phyloP scores from a whole-genome alignment of 768 basidiomycete genomes.

The Phallus indusiatus region DNA sequence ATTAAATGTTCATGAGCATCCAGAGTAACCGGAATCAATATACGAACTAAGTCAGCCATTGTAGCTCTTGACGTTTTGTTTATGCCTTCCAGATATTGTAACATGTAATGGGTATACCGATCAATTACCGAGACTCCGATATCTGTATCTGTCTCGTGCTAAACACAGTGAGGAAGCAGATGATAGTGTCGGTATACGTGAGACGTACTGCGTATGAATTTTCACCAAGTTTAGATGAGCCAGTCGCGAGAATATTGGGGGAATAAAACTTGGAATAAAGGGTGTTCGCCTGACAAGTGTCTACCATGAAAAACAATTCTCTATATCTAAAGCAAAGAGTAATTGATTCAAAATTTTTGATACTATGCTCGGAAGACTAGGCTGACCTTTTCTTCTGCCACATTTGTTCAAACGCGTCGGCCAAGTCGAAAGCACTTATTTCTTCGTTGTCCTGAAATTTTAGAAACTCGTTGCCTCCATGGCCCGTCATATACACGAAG shows the following conservation, averaged over 20 bases:
- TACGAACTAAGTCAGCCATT: constrained; percentile 74
- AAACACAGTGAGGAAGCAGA: constrained; percentile 6
- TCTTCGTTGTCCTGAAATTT: constrained; percentile 99
- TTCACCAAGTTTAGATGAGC: constrained; percentile 74
- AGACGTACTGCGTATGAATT: constrained; percentile 83
- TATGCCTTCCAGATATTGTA: constrained; percentile 85
- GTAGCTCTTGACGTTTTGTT: constrained; percentile 81
- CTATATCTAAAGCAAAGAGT: constrained; percentile 56
- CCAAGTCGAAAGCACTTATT: constrained; percentile 93
- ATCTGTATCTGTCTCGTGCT: constrained; percentile 92
- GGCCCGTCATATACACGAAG: constrained; percentile 97
- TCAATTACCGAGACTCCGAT: constrained; percentile 96
- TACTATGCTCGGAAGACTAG: constrained; percentile 11
- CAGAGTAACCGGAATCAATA: background rate
- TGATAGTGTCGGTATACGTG: background rate
- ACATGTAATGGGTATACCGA: constrained; percentile 83
- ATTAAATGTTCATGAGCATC: background rate
- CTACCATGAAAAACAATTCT: constrained; percentile 95
- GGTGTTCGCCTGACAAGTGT: constrained; percentile 96
- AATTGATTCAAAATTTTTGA: background rate
- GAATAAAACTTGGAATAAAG: constrained; percentile 93
- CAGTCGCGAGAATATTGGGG: constrained; percentile 86
- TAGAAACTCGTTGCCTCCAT: constrained; percentile 96
- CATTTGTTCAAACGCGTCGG: constrained; percentile 98
- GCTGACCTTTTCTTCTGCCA: constrained; percentile 84